Percentiles rank a stretch among this genome's conserved stretches.
These are phyloP conservation scores for Salix dunnii DNA, from an alignment of 345 rosid genomes.

Conservation along the genomic window DNA sequence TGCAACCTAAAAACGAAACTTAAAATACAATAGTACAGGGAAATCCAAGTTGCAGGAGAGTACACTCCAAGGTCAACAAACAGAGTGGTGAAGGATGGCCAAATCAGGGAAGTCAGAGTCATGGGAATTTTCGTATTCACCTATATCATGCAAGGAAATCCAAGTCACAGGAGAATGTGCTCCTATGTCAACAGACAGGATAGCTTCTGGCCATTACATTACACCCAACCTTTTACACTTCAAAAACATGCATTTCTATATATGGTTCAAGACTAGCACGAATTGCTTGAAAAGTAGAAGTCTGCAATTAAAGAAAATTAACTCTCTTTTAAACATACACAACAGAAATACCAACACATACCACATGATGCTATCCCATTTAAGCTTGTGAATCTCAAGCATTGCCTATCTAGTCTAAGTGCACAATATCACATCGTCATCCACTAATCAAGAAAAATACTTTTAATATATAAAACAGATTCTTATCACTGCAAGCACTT, in stretches of 20 bases:
- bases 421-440: not conserved
- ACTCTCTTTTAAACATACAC: not conserved
- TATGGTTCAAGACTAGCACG: not conserved
- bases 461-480: not conserved
- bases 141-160: not conserved
- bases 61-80: not conserved
- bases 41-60: not conserved
- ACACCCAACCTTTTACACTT: not conserved
- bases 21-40: not conserved
- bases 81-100: too few relatives aligned
- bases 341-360: not conserved
- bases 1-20: not conserved
- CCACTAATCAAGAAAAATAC: not conserved
- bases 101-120: too few relatives aligned
- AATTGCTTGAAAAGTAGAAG: not conserved
- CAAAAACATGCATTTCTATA: not conserved
- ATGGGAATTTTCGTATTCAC: not conserved
- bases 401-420: not conserved
- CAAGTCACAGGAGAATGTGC: not conserved
- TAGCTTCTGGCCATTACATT: not conserved
- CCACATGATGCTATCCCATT: not conserved
- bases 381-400: not conserved
- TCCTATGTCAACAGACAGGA: not conserved
- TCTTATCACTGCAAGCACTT: not conserved
- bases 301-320: not conserved